Evolutionary conservation across 2,329 filamentous ascomycete genomes (phyloP), one percentile per base, ranked within the genome.

Genomic region (Metarhizium humberi): DNA sequence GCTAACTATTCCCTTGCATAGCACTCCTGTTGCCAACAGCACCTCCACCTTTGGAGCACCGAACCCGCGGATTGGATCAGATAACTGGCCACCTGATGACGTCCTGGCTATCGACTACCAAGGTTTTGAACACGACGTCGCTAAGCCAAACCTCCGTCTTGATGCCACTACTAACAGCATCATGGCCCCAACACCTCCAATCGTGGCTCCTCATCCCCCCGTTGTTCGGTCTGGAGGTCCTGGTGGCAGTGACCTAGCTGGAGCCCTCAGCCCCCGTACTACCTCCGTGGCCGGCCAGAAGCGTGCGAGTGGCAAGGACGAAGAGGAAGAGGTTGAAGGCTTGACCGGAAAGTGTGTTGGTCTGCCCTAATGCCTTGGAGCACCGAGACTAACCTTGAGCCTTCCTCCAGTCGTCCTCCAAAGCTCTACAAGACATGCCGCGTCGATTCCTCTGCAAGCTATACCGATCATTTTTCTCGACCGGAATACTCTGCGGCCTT

Each of bases 281-380:
- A 30, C 25, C 6, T 14, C 50, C 20, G 36, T 30, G 13, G 10
- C 51, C 32, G 47, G 32, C 16, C 38, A 30, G 47, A 42, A 34
- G 16, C 20, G 47, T n/a, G 6, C 20, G 6, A 42, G 16, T 4
- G 32, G 14, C 20, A 30, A 20, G 10, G 18, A 47, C 16, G 50
- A 40, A 16, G 25, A n/a, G 29, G 36, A 40, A 34, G 34, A 48
- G 6, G 51, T 46, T 14, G 55, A 53, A 8, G 45, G 42, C 20
- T 51, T 46, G 54, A 45, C 34, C 30, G 51, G 16, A 51, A 53
- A 45, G 55, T 56, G 51, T 51, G 55, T 53, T 56, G 20, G 51
- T 56, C 55, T 51, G 36, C 51, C 55, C 51, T 18, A 48, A 29
- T 46, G 45, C 45, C 40, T 38, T 34, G 42, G 51, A 53, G 51